Percentiles rank a stretch among this genome's conserved stretches.
These are phyloP conservation scores for Stephania japonica DNA, from an alignment of 164 flowering plant species.

Conservation along the genomic window DNA sequence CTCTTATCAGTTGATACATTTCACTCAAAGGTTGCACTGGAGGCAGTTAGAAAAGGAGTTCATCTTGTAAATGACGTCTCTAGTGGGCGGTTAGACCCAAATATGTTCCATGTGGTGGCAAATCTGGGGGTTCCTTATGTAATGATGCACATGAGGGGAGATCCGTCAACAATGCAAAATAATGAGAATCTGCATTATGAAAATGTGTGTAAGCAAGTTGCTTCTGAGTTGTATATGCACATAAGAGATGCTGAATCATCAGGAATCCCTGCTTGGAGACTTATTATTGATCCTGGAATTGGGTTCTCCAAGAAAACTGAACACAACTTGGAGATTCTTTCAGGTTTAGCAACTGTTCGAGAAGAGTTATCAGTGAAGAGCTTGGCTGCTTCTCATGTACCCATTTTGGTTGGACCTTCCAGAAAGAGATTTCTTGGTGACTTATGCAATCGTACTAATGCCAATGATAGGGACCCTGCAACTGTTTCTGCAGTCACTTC, in stretches of 20 bases:
- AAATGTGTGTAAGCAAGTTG: conserved; percentile 64
- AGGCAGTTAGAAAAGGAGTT: conserved; percentile 70
- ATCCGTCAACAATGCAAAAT: conserved; percentile 80
- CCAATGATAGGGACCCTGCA: conserved; percentile 72
- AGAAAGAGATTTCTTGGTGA: conserved; percentile 85
- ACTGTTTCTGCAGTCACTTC: conserved; percentile 64
- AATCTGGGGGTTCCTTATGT: conserved; percentile 68
- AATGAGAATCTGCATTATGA: conserved; percentile 53
- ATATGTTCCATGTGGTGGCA: conserved; percentile 61
- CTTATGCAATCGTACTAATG: conserved; percentile 48
- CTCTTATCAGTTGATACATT: conserved; percentile 86
- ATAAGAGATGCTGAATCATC: conserved; percentile 64
- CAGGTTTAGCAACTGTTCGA: conserved; percentile 43
- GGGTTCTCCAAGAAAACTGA: conserved; percentile 85
- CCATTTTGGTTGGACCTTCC: conserved; percentile 81
- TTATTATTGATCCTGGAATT: conserved; percentile 81
- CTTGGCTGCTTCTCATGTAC: conserved; percentile 63
- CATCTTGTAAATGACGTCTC: conserved; percentile 89
- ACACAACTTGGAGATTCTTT: conserved; percentile 68
- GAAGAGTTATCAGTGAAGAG: conserved; percentile 58
- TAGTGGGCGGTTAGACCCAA: conserved; percentile 60
- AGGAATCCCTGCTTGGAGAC: conserved; percentile 91
- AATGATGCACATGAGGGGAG: conserved; percentile 89
- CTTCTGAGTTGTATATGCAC: conserved; percentile 44
- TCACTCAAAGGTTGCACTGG: conserved; percentile 71